Conservation (phyloP, 176 grass and related monocot genomes). For the Phragmites australis region DNA sequence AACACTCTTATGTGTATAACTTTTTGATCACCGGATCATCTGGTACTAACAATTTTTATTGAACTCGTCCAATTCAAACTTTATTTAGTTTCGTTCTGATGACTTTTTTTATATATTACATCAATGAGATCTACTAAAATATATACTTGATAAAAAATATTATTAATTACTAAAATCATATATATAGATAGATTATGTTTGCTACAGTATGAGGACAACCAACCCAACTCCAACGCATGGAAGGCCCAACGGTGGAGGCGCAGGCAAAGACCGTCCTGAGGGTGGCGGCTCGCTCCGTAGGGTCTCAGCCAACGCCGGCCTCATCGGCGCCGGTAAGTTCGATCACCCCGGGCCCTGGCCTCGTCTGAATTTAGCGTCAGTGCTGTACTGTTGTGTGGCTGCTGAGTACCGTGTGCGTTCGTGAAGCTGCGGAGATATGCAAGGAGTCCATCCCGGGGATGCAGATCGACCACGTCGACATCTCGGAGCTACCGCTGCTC, state of each 20-base stretch:
- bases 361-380: neutral
- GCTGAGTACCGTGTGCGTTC: neutral
- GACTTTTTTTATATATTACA: too few species aligned
- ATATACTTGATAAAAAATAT: too few species aligned
- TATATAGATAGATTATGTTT: too few species aligned
- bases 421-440: conserved; percentile 61
- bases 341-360: neutral
- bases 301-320: conserved; percentile 57
- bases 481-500: conserved; percentile 70
- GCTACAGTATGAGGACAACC: too few species aligned
- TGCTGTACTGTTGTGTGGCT: neutral
- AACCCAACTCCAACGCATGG: neutral
- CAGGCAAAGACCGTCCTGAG: conserved; percentile 15
- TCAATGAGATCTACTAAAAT: too few species aligned
- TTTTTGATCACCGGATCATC: too few species aligned
- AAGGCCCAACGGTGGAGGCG: neutral
- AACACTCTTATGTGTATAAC: too few species aligned
- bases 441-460: conserved; percentile 64
- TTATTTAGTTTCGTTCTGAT: too few species aligned
- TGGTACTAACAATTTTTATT: too few species aligned
- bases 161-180: too few species aligned
- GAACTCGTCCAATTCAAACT: too few species aligned
- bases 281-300: conserved; percentile 59
- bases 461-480: conserved; percentile 63
- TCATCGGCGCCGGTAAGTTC: conserved; percentile 64